Base-by-base conservation (phyloP, 352 stramenopile species). In the Globisporangium paddicum region DNA sequence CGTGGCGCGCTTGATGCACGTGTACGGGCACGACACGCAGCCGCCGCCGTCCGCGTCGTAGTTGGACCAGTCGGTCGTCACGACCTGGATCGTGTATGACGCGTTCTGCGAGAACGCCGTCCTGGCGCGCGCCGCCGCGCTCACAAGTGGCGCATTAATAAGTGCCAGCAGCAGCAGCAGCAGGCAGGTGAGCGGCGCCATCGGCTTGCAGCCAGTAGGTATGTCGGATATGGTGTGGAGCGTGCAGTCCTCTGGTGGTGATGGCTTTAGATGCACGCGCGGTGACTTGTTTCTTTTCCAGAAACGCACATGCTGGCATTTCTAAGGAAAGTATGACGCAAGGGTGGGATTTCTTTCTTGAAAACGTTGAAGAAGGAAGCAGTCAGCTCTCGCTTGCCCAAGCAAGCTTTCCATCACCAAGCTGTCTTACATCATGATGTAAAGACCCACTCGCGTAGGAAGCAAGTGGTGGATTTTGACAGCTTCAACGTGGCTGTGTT, bases 11-110 rank as follows among this genome's bases (percentile, higher is more conserved):
- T 81, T 79, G 35, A 91, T 77, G 59, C 84, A 94, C 53, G 84
- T 92, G 72, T 92, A 94, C 4, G 84, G 84, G 38, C 84, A 94
- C 51, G 84, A 92, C 42, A 91, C 80, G 58, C 84, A 92, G 58
- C 84, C 84, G 52, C 82, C 81, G 32, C 40, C 40, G 21, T 91
- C 78, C 2, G 64, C 21, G 28, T 84, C 77, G 72, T 89, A 94
- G 75, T 94, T 94, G 60, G 75, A 87, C 84, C 84, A 94, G 63
- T 87, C 77, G 23, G 68, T 73, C 45, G 82, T 86, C 25, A 50
- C 62, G 42, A 90, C 82, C 23, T 86, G 71, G 67, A 92, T 88
- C 48, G 69, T 56, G 66, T 87, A 92, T 53, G 66, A 65, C 2
- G 82, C 70, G 47, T 69, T 79, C 67, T 88, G 78, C 72, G 83